A percentile compares a stretch with the other conserved stretches of the same genome.
Evolutionary conservation across 2,329 filamentous ascomycete genomes (phyloP).

Genomic region (Hypoxylon sp.): DNA sequence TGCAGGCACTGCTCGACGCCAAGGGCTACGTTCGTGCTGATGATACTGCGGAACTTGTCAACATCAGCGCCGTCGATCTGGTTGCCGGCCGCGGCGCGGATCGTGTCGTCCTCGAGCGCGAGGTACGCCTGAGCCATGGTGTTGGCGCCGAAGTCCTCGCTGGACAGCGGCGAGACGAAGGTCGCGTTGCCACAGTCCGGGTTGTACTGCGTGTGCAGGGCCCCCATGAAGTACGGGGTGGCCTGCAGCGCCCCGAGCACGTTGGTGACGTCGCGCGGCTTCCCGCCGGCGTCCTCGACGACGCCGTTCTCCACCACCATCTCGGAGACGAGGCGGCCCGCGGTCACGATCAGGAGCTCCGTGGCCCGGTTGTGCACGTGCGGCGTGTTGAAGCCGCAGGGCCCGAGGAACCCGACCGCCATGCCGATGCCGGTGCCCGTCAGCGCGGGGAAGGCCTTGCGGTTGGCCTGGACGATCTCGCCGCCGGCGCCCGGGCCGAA

Average conservation of each 20-base stretch:
- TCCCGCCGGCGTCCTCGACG: constrained; percentile 51
- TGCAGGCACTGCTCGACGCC: constrained; percentile 66
- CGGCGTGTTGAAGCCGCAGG: constrained; percentile 68
- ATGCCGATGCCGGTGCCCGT: constrained; percentile 63
- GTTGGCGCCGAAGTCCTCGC: constrained; percentile 36
- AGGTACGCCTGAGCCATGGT: constrained; percentile 47
- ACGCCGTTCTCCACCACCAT: constrained; percentile 67
- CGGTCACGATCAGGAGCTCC: constrained; percentile 64
- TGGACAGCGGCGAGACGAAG: constrained; percentile 56
- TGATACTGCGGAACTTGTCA: constrained; percentile 53
- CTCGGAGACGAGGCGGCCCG: constrained; percentile 62
- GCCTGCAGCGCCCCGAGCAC: constrained; percentile 59
- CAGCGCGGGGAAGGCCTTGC: constrained; percentile 68
- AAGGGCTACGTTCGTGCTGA: constrained; percentile 62
- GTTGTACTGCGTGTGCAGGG: constrained; percentile 66
- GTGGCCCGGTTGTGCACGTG: constrained; percentile 66
- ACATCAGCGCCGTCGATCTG: constrained; percentile 51
- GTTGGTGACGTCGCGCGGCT: constrained; percentile 53
- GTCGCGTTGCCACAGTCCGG: constrained; percentile 62
- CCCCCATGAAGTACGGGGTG: constrained; percentile 66
- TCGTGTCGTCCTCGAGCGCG: constrained; percentile 52
- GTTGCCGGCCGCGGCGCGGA: constrained; percentile 50
- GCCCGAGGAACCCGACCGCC: constrained; percentile 63
- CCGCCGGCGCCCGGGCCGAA: constrained; percentile 57
- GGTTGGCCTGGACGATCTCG: constrained; percentile 64